Evolutionary conservation across 2,329 filamentous ascomycete genomes (phyloP), one percentile per base, ranked within the genome.

Genomic region (Simplicillium aogashimaense): DNA sequence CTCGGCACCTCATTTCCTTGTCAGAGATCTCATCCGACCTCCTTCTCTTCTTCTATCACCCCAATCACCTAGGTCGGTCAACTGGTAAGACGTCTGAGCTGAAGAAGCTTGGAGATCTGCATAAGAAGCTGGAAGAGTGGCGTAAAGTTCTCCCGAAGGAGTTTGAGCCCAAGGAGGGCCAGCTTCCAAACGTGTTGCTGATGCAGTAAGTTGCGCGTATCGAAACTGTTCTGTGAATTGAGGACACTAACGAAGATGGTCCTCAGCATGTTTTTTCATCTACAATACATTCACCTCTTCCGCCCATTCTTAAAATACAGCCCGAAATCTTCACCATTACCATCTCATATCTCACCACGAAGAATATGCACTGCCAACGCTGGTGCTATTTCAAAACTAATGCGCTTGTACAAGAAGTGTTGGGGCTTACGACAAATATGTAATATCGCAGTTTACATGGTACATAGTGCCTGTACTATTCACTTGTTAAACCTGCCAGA

Each of bases 21-120:
- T 94, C 86, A 53, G 89, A 97, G 58, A 95, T 98, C 41, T 95
- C 87, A 57, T 88, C 86, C 51, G 90, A 97, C 53, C 66, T 98
- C 14, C 71, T 97, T 44, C 72, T 83, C 17, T 86, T 85, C 54
- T 98, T 98, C 60, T 97, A 98, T 59, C 86, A 95, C 46, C 89
- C 90, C 1, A 77, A 67, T 41, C 70, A 78, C 43, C 74, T 81
- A 38, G 74, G 74, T 36, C 67, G 68, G 43, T 74, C 74, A 2
- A 72, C 79, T 47, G 81, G 86, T 14, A 94, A 90, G 57, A 78
- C 86, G 15, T 72, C 81, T 4, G 90, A 97, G 58, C 67, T 97
- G 43, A 95, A 94, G 66, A 94, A 88, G 59, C 72, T 98, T 9
- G 90, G 86, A 50, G 90, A 95, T 52, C 72, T 98, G 25, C 90